Conservation (phyloP, 2,329 filamentous ascomycete genomes). For the Colletotrichum godetiae region DNA sequence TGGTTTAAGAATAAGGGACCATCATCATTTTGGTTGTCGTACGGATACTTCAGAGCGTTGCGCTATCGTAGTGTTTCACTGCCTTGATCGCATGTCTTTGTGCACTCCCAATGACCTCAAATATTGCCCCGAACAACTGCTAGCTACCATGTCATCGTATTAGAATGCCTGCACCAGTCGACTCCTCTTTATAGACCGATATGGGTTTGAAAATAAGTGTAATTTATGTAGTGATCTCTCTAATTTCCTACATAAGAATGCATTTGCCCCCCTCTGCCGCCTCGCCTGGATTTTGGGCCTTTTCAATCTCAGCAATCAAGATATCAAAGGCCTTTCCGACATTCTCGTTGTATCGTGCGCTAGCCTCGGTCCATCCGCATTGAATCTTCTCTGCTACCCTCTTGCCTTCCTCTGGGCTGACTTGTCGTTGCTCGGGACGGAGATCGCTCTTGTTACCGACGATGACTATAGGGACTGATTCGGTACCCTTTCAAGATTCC, state of each 20-base stretch:
- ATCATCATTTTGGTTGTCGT: too few relatives aligned
- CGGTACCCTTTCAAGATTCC: slow-evolving; percentile 75
- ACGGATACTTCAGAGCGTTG: background rate
- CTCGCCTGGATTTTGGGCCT: slow-evolving; percentile 89
- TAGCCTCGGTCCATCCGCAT: slow-evolving; percentile 95
- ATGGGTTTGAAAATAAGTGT: background rate
- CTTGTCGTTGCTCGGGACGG: slow-evolving; percentile 91
- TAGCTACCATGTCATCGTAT: background rate
- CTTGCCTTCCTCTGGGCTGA: slow-evolving; percentile 86
- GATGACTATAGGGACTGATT: slow-evolving; percentile 91
- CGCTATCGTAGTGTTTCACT: background rate
- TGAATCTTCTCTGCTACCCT: slow-evolving; percentile 87
- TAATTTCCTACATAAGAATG: slow-evolving; percentile 74
- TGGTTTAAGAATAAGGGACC: background rate
- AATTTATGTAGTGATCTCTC: background rate
- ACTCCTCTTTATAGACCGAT: background rate
- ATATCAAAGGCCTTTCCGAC: slow-evolving; percentile 93
- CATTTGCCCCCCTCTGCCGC: slow-evolving; percentile 86
- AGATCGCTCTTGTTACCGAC: slow-evolving; percentile 98
- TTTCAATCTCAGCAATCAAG: slow-evolving; percentile 95
- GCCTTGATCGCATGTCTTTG: background rate
- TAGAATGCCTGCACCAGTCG: background rate
- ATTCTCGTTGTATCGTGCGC: slow-evolving; percentile 93
- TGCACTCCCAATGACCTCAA: background rate
- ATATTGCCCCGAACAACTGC: background rate